phyloP scores from a whole-genome alignment of 768 basidiomycete genomes.

The Suillus plorans region DNA sequence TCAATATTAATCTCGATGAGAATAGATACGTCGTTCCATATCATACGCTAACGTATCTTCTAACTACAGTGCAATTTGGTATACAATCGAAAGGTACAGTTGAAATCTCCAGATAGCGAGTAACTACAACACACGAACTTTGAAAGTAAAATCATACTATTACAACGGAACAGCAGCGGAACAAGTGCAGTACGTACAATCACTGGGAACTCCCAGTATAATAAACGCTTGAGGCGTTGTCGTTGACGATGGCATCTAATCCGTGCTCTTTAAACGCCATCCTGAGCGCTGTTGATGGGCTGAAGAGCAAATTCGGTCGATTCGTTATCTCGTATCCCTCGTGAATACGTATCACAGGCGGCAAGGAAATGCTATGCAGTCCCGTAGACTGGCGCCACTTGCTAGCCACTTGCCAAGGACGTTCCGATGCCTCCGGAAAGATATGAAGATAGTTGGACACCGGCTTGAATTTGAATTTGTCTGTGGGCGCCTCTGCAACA shows the following conservation, averaged over 20 bases:
- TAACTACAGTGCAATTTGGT: background rate
- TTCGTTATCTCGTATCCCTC: background rate
- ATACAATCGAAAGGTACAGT: background rate
- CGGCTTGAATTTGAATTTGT: constrained; percentile 4
- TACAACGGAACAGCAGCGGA: background rate
- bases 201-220: background rate
- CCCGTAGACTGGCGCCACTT: background rate
- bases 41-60: background rate
- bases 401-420: background rate
- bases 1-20: background rate
- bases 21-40: background rate
- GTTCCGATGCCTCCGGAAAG: constrained; percentile 2
- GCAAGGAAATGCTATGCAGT: background rate
- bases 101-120: background rate
- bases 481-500: background rate
- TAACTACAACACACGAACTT: background rate
- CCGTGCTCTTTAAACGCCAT: constrained; percentile 1
- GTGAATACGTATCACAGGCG: background rate
- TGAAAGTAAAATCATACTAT: background rate
- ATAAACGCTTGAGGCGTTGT: background rate
- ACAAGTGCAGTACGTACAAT: background rate
- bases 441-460: constrained; percentile 2
- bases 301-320: background rate
- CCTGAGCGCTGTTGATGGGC: constrained; percentile 3
- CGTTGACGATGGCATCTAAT: background rate